Base-by-base conservation (phyloP, 305 asterid species). In the Striga hermonthica region DNA sequence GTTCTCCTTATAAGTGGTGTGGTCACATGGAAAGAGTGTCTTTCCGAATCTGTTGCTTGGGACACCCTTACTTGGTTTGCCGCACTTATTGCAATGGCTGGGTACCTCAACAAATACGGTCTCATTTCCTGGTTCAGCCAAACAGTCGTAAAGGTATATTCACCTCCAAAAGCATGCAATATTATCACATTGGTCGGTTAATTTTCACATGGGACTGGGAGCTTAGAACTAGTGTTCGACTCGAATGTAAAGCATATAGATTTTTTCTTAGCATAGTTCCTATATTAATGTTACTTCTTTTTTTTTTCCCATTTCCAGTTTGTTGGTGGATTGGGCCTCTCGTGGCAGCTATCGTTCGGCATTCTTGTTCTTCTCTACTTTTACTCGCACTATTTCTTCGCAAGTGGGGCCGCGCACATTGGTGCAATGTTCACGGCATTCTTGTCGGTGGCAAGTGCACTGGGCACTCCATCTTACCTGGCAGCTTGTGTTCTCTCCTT, bases 31-130 rank as follows among this genome's bases (percentile, higher is more conserved):
- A 93, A 93, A 73, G 99, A 93, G 79, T 93, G 99, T 79, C 76
- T 93, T 61, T 89, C 94, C 62, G 99, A 93, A 80, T 75, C 99
- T n/a, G 99, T 93, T 74, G 99, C 99, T 16, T 93, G 99, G 99
- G 99, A 93, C 68, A 93, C 99, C 13, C 95, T 93, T 55, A 93
- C 99, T 8, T 93, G 99, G 99, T 90, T 93, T 73, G 99, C 97
- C 57, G 99, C 99, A 4, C 97, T 93, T 45, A 90, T 93, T 81
- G 99, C 99, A 49, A 93, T 93, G 99, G 99, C 99, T 60, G 97
- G 97, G 4, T 88, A 93, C 74, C 88, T 93, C 7, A 93, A 90
- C 84, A 90, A 93, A 84, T 88, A 90, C 55, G 99, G 99, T 50
- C 97, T 90, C 69, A 93, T 93, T 71, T 47, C 96, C 69, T 93